phyloP scores from a whole-genome alignment of 148 eudicot species.

The Chenopodium quinoa region DNA sequence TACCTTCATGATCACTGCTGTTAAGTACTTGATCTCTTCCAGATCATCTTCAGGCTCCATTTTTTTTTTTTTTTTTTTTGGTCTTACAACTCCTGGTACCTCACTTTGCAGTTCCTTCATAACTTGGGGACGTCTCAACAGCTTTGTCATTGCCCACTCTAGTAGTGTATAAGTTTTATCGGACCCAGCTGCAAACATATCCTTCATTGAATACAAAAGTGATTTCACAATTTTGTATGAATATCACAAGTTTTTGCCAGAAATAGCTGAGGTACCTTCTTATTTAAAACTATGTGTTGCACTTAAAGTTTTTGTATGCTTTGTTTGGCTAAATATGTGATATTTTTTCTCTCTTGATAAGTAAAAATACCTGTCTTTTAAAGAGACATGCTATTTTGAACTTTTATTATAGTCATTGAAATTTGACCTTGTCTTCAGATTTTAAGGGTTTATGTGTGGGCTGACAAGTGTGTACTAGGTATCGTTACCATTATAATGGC shows the following conservation, averaged over 20 bases:
- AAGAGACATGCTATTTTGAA: too few relatives aligned
- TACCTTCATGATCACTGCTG: constrained; percentile 35
- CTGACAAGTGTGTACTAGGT: not conserved
- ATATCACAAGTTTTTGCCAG: not conserved
- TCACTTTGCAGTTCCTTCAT: constrained; percentile 35
- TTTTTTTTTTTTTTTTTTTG: constrained; percentile 10
- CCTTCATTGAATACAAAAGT: constrained; percentile 21
- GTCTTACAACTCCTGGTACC: constrained; percentile 17
- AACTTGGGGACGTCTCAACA: constrained; percentile 29
- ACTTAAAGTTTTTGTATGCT: too few relatives aligned
- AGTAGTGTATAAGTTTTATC: constrained; percentile 24
- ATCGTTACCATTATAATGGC: constrained; percentile 32
- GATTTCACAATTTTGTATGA: not conserved
- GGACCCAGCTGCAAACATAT: constrained; percentile 35
- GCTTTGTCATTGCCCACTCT: constrained; percentile 36
- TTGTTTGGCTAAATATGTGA: not conserved
- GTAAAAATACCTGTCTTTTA: too few relatives aligned
- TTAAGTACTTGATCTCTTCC: constrained; percentile 27
- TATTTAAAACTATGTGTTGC: not conserved
- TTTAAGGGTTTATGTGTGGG: not conserved
- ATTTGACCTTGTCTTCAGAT: too few relatives aligned
- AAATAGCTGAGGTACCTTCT: not conserved
- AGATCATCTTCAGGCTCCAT: constrained; percentile 27
- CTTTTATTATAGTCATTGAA: too few relatives aligned
- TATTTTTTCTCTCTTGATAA: not conserved